phyloP scores from a whole-genome alignment of 371 early-diverging fungal species.

The Mucor irregularis region DNA sequence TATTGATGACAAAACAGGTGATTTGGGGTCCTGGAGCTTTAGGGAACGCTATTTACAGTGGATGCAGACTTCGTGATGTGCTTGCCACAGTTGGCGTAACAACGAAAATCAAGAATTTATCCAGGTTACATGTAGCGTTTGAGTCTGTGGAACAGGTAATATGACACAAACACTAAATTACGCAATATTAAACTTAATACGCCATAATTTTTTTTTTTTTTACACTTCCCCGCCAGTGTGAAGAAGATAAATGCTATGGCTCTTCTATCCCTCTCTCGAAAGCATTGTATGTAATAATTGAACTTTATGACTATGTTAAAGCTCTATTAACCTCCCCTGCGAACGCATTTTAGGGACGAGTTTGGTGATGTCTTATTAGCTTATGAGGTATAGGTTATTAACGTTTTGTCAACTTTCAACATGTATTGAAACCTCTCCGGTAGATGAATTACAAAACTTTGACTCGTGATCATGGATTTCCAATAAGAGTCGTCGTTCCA shows the following conservation, averaged over 20 bases:
- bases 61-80: conserved; percentile 75
- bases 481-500: conserved; percentile 83
- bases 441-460: conserved; percentile 83
- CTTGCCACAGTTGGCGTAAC: conserved; percentile 57
- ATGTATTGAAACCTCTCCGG: not conserved
- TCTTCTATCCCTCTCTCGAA: conserved; percentile 80
- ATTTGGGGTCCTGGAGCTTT: conserved; percentile 85
- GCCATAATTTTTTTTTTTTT: not conserved
- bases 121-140: conserved; percentile 70
- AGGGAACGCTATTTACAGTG: conserved; percentile 78
- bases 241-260: conserved; percentile 76
- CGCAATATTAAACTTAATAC: not conserved
- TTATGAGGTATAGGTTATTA: conserved; percentile 46
- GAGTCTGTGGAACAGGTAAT: conserved; percentile 69
- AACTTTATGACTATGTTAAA: no score
- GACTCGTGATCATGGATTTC: conserved; percentile 80
- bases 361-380: conserved; percentile 83
- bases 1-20: conserved; percentile 24
- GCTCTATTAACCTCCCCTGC: no score
- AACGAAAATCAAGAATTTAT: conserved; percentile 30
- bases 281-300: conserved; percentile 56
- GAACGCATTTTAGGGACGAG: conserved; percentile 58
- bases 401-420: not conserved
- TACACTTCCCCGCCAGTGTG: conserved; percentile 27
- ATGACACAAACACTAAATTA: not conserved